Evolutionary conservation across 345 rosid species (phyloP).

Genomic region (Mallotus nudiflorus): DNA sequence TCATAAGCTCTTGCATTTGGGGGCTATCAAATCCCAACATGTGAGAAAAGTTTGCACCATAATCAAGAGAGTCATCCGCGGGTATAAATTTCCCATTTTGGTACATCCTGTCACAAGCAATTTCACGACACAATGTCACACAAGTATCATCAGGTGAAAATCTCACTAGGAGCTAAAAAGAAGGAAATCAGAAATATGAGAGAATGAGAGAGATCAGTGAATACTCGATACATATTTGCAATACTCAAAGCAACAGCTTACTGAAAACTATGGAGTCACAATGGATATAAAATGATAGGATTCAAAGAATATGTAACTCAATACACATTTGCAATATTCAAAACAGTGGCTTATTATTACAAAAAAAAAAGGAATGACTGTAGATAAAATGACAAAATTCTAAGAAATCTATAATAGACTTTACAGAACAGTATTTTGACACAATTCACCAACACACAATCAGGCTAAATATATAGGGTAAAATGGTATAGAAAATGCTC

Average conservation of each 20-base stretch:
- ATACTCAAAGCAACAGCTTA: no score
- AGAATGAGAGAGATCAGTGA: no score
- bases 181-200: neutral
- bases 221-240: no score
- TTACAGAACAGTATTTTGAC: slow-evolving; percentile 3
- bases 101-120: slow-evolving; percentile 50
- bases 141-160: neutral
- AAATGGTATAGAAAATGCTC: slow-evolving; percentile 16
- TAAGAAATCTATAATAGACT: neutral
- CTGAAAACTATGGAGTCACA: no score
- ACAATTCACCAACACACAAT: neutral
- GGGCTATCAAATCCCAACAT: slow-evolving; percentile 92
- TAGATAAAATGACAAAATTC: neutral
- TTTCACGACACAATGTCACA: neutral
- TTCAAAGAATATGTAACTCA: no score
- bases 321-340: neutral
- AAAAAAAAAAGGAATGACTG: neutral
- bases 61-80: slow-evolving; percentile 72
- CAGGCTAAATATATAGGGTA: slow-evolving; percentile 1
- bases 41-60: slow-evolving; percentile 85
- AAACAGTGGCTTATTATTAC: neutral
- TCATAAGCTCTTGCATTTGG: slow-evolving; percentile 94
- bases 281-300: no score
- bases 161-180: neutral
- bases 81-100: slow-evolving; percentile 79